Evolutionary conservation across 108 stramenopile species (phyloP), one percentile per base, ranked within the genome.

Genomic region (Parietichytrium sp.): DNA sequence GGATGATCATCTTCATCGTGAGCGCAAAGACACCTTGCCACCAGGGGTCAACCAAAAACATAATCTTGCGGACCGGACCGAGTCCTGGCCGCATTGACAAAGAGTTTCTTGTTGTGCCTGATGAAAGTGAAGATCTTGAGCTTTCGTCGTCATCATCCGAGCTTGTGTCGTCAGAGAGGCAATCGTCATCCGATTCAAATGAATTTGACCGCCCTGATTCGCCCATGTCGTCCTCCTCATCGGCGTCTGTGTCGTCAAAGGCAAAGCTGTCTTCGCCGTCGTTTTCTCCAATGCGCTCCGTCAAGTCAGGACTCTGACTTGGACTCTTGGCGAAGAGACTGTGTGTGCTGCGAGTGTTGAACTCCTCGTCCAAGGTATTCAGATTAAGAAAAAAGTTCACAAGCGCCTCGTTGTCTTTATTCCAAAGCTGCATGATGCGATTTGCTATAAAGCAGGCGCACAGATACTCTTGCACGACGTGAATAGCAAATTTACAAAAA

Each of bases 401-500:
- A 15, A 72, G 33, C 33, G 36, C 42, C n/a, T 38, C 33, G 13
- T 33, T 8, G 1, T 72, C 3, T n/a, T 45, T 72, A 16, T 45
- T 6, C 20, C 45, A 42, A 16, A 72, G 10, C 45, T 72, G 38
- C 1, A 33, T 33, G 8, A 72, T n/a, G 7, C 36, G 38, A 2
- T 72, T 45, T 25, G 61, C 61, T 15, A 42, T 42, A 12, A 72
- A 33, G 33, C n/a, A n/a, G n/a, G n/a, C n/a, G n/a, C n/a, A n/a
- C n/a, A 72, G 61, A 72, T 72, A 72, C 61, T 72, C 61, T 27
- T 72, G 61, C 10, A 72, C n/a, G 23, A 72, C 61, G 3, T 72
- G 61, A 27, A 72, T 72, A 10, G 61, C 61, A 27, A 72, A 72
- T 6, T 42, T 33, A 27, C 38, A 10, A 72, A 45, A 42, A 45